A percentile compares a stretch with the other conserved stretches of the same genome.
phyloP scores from a whole-genome alignment of 1,139 yeast species.

The Magnusiomyces ingens region DNA sequence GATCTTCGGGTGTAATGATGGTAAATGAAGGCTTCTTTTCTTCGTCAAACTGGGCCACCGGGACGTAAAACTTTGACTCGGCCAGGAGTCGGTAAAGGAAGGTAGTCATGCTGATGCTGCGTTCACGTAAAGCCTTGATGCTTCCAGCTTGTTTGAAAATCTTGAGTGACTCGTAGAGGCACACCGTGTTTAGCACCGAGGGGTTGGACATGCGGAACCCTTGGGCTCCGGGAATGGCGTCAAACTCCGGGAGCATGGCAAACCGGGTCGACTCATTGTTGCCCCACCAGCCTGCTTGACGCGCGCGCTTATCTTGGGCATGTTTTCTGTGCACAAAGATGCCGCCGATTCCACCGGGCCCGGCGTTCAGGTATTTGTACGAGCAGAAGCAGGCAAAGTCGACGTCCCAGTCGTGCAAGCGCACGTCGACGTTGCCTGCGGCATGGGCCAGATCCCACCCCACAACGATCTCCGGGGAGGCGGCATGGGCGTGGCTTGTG shows the following conservation, averaged over 20 bases:
- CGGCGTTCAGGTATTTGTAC: constrained; percentile 83
- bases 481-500: constrained; percentile 51
- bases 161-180: constrained; percentile 60
- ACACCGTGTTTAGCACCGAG: constrained; percentile 72
- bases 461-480: constrained; percentile 45
- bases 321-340: constrained; percentile 59
- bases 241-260: constrained; percentile 70
- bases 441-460: constrained; percentile 99
- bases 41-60: constrained; percentile 25
- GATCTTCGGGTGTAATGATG: constrained; percentile 63
- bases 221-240: constrained; percentile 74
- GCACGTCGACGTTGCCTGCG: constrained; percentile 73
- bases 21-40: constrained; percentile 43
- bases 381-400: constrained; percentile 96
- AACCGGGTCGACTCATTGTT: constrained; percentile 64
- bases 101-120: constrained; percentile 53
- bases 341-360: constrained; percentile 91
- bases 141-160: constrained; percentile 61
- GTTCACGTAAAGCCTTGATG: constrained; percentile 46
- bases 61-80: constrained; percentile 37
- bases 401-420: constrained; percentile 78
- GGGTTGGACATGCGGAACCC: constrained; percentile 94
- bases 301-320: constrained; percentile 43
- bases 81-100: constrained; percentile 46
- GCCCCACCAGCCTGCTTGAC: constrained; percentile 99